Evolutionary conservation across 768 basidiomycete genomes (phyloP).

Genomic region (Suillus bovinus): DNA sequence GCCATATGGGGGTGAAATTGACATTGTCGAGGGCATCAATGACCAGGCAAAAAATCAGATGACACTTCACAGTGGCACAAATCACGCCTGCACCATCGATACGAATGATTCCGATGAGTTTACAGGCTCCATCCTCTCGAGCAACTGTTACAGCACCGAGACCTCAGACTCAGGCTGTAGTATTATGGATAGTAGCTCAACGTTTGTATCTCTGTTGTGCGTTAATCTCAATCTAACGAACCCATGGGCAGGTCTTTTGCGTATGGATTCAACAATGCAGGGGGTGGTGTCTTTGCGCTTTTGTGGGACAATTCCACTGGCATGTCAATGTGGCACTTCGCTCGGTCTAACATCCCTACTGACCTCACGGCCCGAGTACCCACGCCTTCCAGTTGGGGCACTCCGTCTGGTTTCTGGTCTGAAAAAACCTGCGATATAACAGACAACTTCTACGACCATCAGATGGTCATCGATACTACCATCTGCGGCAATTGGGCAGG

Average conservation of each 20-base stretch:
- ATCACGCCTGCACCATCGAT: slow-evolving; percentile 36
- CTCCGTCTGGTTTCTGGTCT: slow-evolving; percentile 53
- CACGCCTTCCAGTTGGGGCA: slow-evolving; percentile 52
- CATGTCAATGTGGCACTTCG: slow-evolving; percentile 59
- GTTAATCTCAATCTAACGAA: slow-evolving; percentile 37
- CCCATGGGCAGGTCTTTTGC: slow-evolving; percentile 38
- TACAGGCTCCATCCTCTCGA: slow-evolving; percentile 24
- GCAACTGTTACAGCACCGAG: slow-evolving; percentile 42
- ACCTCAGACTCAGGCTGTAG: slow-evolving; percentile 50
- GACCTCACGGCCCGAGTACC: slow-evolving; percentile 50
- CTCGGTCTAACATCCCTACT: slow-evolving; percentile 48
- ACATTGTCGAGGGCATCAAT: slow-evolving; percentile 76
- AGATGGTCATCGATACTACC: slow-evolving; percentile 42
- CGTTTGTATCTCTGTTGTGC: not conserved
- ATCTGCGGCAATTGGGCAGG: slow-evolving; percentile 35
- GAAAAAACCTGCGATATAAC: slow-evolving; percentile 48
- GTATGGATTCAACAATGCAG: slow-evolving; percentile 31
- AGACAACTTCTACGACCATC: slow-evolving; percentile 55
- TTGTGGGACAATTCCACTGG: slow-evolving; percentile 49
- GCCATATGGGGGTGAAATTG: slow-evolving; percentile 63
- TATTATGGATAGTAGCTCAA: slow-evolving; percentile 41
- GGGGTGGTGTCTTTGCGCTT: slow-evolving; percentile 59
- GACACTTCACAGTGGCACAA: slow-evolving; percentile 61
- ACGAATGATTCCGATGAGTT: slow-evolving; percentile 13
- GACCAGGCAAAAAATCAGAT: slow-evolving; percentile 56